Conservation (phyloP, 1,284 basidiomycete species). For the Stygiomarasmius scandens region DNA sequence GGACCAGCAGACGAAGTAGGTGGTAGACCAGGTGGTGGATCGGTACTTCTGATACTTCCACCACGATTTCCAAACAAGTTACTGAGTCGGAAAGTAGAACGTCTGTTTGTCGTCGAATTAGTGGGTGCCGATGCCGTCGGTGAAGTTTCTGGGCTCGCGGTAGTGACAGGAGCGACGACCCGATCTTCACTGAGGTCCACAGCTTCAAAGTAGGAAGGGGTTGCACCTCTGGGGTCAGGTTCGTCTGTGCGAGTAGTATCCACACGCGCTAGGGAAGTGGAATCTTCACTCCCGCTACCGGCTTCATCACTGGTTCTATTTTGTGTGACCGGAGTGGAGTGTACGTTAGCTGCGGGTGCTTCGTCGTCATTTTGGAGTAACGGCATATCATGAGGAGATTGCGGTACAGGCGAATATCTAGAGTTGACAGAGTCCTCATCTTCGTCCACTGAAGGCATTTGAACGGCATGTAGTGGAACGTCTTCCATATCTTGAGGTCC, state of each 20-base stretch:
- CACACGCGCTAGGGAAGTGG: slow-evolving; percentile 30
- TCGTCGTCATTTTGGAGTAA: slow-evolving; percentile 34
- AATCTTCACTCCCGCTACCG: slow-evolving; percentile 20
- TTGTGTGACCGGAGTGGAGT: slow-evolving; percentile 20
- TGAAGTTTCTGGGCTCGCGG: not conserved
- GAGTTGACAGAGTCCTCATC: slow-evolving; percentile 31
- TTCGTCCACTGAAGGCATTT: slow-evolving; percentile 37
- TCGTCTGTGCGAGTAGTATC: slow-evolving; percentile 26
- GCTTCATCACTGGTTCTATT: slow-evolving; percentile 20
- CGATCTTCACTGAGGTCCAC: slow-evolving; percentile 31
- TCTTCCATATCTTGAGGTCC: slow-evolving; percentile 47
- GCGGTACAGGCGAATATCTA: slow-evolving; percentile 34
- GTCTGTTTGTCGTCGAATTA: slow-evolving; percentile 5
- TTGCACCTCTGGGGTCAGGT: slow-evolving; percentile 53
- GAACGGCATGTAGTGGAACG: slow-evolving; percentile 32
- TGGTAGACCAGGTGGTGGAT: slow-evolving; percentile 1
- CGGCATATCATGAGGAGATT: slow-evolving; percentile 35
- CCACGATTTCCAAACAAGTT: slow-evolving; percentile 14
- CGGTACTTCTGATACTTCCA: slow-evolving; percentile 2
- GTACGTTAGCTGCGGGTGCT: slow-evolving; percentile 20
- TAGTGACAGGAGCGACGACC: not conserved
- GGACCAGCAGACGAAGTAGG: not conserved
- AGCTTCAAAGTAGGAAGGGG: slow-evolving; percentile 68
- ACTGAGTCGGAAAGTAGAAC: slow-evolving; percentile 13
- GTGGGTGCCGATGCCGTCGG: not conserved